These are phyloP conservation scores for Lyophyllum semitale DNA, from an alignment of 768 basidiomycete genomes.

Conservation along the genomic window DNA sequence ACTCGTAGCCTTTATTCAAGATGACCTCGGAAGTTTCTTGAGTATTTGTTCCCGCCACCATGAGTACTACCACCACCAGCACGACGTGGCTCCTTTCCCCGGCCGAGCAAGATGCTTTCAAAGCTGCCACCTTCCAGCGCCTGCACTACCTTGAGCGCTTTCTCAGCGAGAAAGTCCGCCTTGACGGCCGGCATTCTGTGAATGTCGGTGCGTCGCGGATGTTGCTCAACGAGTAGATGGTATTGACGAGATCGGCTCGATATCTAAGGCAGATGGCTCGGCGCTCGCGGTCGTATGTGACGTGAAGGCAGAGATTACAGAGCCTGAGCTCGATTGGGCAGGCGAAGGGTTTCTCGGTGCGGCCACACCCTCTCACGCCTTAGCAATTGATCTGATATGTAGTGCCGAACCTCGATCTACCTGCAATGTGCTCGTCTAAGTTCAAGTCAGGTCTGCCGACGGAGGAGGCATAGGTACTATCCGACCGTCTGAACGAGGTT, in stretches of 20 bases:
- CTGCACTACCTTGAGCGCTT: slow-evolving; percentile 93
- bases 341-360: slow-evolving; percentile 82
- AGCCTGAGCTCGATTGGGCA: slow-evolving; percentile 80
- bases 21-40: too few relatives aligned
- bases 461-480: slow-evolving; percentile 92
- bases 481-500: slow-evolving; percentile 77
- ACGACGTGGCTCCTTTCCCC: slow-evolving; percentile 16
- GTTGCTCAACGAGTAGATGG: too few relatives aligned
- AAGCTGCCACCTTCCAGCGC: slow-evolving; percentile 74
- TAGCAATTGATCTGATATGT: not conserved
- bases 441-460: slow-evolving; percentile 96
- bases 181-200: slow-evolving; percentile 81
- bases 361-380: slow-evolving; percentile 15
- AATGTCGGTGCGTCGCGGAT: slow-evolving; percentile 78
- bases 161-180: slow-evolving; percentile 72
- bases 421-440: slow-evolving; percentile 88
- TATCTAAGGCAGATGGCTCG: slow-evolving; percentile 92
- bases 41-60: too few relatives aligned
- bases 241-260: slow-evolving; percentile 67
- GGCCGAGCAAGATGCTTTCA: slow-evolving; percentile 38
- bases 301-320: slow-evolving; percentile 92
- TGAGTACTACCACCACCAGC: slow-evolving; percentile 9
- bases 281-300: slow-evolving; percentile 94
- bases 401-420: slow-evolving; percentile 96
- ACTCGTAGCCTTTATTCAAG: too few relatives aligned